phyloP scores from a whole-genome alignment of 1,139 yeast species.

The Kodamaea fungicola region DNA sequence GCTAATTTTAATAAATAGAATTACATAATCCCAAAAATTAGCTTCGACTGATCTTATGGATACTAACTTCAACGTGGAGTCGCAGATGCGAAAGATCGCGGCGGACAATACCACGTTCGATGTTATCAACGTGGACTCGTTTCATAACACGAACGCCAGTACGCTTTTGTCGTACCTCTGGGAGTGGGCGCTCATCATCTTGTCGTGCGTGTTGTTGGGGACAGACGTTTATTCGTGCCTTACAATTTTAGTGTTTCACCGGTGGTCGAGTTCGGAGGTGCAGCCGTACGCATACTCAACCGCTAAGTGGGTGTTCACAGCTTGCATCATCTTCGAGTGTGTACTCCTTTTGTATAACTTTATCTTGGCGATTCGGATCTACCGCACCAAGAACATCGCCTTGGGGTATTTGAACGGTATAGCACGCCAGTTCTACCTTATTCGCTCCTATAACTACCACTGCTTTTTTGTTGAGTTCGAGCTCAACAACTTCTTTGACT shows the following conservation, averaged over 20 bases:
- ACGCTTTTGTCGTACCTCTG: constrained; percentile 54
- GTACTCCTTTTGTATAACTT: constrained; percentile 56
- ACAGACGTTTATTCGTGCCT: constrained; percentile 81
- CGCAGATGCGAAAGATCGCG: constrained; percentile 27
- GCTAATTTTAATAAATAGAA: no score
- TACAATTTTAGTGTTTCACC: constrained; percentile 67
- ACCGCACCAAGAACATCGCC: constrained; percentile 62
- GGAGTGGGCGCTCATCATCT: constrained; percentile 48
- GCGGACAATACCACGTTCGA: constrained; percentile 44
- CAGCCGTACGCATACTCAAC: constrained; percentile 53
- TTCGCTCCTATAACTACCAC: constrained; percentile 58
- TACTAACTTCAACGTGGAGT: constrained; percentile 13
- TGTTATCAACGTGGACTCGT: constrained; percentile 39
- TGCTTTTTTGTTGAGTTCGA: constrained; percentile 73
- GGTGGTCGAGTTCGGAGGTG: constrained; percentile 64
- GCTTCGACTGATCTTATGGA: no score
- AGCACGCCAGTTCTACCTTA: constrained; percentile 56
- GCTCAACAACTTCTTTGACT: constrained; percentile 62
- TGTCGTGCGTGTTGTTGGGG: constrained; percentile 59
- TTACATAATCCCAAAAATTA: no score
- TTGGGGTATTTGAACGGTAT: constrained; percentile 65
- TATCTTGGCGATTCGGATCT: constrained; percentile 57
- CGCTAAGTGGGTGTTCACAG: constrained; percentile 80
- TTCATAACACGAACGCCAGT: constrained; percentile 50
- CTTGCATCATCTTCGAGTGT: constrained; percentile 77